phyloP scores from a whole-genome alignment of 148 eudicot genomes.

The Cornus florida region DNA sequence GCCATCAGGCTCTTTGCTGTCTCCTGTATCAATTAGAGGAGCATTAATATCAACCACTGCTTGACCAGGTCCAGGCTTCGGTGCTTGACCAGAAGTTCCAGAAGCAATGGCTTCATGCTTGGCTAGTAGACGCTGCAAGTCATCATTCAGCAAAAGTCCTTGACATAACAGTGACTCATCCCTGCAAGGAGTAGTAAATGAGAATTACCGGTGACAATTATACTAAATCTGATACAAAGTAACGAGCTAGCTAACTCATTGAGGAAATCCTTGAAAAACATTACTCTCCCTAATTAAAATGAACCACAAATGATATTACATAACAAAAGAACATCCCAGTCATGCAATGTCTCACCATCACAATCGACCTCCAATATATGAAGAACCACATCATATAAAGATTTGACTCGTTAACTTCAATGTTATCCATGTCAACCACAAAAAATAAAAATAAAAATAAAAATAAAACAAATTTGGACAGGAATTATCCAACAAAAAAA shows the following conservation, averaged over 20 bases:
- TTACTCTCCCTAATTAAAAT: background rate
- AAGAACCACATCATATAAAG: no score
- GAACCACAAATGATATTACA: background rate
- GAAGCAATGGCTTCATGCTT: conserved; percentile 80
- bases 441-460: no score
- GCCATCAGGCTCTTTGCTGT: conserved; percentile 55
- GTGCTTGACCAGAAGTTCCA: conserved; percentile 32
- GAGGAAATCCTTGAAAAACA: background rate
- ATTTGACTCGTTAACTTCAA: no score
- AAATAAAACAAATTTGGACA: background rate
- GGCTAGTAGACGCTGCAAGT: conserved; percentile 80
- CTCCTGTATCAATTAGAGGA: conserved; percentile 79
- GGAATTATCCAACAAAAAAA: background rate
- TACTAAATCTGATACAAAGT: background rate
- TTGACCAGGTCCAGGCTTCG: conserved; percentile 54
- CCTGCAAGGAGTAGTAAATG: conserved; percentile 40
- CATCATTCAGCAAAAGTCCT: conserved; percentile 91
- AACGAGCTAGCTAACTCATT: background rate
- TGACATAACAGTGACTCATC: conserved; percentile 92
- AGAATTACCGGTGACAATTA: background rate
- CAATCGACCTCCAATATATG: background rate
- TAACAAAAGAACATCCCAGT: background rate
- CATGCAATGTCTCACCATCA: background rate
- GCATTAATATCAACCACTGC: conserved; percentile 55
- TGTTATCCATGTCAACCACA: no score